Evolutionary conservation across 495 filamentous ascomycete genomes (phyloP).

Genomic region (Penicillium arizonense): DNA sequence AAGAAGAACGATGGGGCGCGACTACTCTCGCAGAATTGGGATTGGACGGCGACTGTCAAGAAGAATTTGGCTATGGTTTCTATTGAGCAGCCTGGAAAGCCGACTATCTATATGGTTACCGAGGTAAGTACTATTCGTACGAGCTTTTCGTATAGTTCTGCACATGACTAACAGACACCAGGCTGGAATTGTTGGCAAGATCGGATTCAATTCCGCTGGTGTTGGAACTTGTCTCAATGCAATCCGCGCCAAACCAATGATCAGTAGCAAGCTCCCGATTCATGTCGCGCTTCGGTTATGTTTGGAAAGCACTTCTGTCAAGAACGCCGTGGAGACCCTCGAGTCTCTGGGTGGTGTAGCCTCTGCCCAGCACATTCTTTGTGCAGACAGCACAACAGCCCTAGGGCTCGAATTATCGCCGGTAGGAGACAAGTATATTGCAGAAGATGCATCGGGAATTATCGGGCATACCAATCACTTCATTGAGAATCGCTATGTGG

Average conservation of each 20-base stretch:
- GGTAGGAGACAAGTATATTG: slow-evolving; percentile 48
- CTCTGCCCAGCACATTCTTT: slow-evolving; percentile 59
- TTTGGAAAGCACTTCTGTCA: slow-evolving; percentile 54
- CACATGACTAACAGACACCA: slow-evolving; percentile 18
- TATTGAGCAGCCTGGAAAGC: slow-evolving; percentile 47
- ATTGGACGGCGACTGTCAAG: slow-evolving; percentile 49
- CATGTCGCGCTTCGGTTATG: slow-evolving; percentile 62
- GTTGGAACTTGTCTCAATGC: slow-evolving; percentile 70
- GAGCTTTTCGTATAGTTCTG: not conserved
- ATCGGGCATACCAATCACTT: slow-evolving; percentile 67
- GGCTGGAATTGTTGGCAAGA: slow-evolving; percentile 72
- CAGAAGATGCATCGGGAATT: slow-evolving; percentile 42
- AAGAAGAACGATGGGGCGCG: slow-evolving; percentile 32
- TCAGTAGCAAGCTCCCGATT: slow-evolving; percentile 53
- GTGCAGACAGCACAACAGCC: slow-evolving; percentile 53
- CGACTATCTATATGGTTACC: slow-evolving; percentile 49
- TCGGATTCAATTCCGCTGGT: slow-evolving; percentile 61
- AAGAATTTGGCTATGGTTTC: slow-evolving; percentile 55
- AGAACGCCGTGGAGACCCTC: slow-evolving; percentile 49
- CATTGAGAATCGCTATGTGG: slow-evolving; percentile 44
- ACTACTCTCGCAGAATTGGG: slow-evolving; percentile 68
- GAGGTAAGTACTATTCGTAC: slow-evolving; percentile 22
- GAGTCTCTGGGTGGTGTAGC: slow-evolving; percentile 53
- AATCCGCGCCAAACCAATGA: slow-evolving; percentile 57
- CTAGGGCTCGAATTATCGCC: slow-evolving; percentile 60